Conservation (phyloP, 768 basidiomycete species). For the Agrocybe pediades region DNA sequence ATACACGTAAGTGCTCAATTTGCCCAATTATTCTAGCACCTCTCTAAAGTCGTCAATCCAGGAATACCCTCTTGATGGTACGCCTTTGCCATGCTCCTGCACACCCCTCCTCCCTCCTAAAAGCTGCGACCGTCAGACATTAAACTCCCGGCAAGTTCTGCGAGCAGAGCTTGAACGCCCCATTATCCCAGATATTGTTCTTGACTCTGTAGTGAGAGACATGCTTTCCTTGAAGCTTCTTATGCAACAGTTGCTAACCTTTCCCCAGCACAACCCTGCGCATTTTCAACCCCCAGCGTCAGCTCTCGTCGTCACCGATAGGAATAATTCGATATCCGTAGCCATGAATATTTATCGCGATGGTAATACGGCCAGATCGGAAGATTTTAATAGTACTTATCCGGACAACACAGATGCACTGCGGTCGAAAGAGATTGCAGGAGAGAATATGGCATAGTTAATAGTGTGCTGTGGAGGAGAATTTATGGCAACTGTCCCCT, state of each 20-base stretch:
- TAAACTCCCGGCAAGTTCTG: constrained; percentile 26
- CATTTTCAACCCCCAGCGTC: not conserved
- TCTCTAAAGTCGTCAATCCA: not conserved
- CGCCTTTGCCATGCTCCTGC: not conserved
- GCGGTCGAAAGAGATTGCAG: not conserved
- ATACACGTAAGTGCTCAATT: constrained; percentile 25
- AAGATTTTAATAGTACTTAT: not conserved
- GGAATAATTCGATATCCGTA: not conserved
- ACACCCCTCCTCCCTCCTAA: not conserved
- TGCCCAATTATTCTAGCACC: not conserved
- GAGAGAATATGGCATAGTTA: not conserved
- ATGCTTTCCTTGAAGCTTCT: not conserved
- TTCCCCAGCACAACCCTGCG: too few species aligned
- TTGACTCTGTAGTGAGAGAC: constrained; percentile 18
- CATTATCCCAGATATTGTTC: constrained; percentile 18
- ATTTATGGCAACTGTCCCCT: too few species aligned
- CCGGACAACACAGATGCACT: not conserved
- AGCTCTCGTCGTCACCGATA: not conserved
- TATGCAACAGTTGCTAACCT: too few species aligned
- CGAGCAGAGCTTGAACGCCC: constrained; percentile 23
- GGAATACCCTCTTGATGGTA: constrained; percentile 29
- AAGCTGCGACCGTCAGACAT: constrained; percentile 15
- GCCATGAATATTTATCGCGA: not conserved
- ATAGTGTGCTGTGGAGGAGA: too few species aligned
- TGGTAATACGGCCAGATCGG: not conserved